Conservation (phyloP, 805 yeast species). For the Saturnispora besseyi region DNA sequence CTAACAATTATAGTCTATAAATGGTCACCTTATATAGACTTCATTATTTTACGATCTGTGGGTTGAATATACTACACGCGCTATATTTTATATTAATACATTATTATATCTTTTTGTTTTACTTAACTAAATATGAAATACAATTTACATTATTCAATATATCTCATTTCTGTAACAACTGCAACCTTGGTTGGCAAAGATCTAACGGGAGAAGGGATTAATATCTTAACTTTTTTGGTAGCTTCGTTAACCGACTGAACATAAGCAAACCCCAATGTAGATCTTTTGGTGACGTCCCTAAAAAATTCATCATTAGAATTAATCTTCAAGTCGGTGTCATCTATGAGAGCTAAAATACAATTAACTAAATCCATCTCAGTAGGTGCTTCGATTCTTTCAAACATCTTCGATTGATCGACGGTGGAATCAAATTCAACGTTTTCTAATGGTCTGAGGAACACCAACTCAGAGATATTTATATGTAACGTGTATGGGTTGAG, state of each 20-base stretch:
- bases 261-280: constrained; percentile 70
- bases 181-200: constrained; percentile 67
- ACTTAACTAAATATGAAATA: background rate
- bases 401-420: constrained; percentile 16
- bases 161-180: constrained; percentile 70
- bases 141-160: constrained; percentile 51
- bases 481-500: constrained; percentile 84
- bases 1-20: background rate
- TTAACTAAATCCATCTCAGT: constrained; percentile 51
- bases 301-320: constrained; percentile 16
- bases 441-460: constrained; percentile 49
- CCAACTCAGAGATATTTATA: constrained; percentile 50
- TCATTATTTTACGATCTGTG: background rate
- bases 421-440: constrained; percentile 3
- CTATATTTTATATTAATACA: background rate
- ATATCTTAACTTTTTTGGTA: constrained; percentile 54
- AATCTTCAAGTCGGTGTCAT: constrained; percentile 17
- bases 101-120: background rate
- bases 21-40: background rate
- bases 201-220: constrained; percentile 80
- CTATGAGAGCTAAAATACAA: constrained; percentile 41
- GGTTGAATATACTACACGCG: background rate
- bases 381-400: constrained; percentile 30
- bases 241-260: constrained; percentile 55
- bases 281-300: constrained; percentile 10